Conservation (phyloP, 1,284 basidiomycete genomes). For the Melampsora americana region DNA sequence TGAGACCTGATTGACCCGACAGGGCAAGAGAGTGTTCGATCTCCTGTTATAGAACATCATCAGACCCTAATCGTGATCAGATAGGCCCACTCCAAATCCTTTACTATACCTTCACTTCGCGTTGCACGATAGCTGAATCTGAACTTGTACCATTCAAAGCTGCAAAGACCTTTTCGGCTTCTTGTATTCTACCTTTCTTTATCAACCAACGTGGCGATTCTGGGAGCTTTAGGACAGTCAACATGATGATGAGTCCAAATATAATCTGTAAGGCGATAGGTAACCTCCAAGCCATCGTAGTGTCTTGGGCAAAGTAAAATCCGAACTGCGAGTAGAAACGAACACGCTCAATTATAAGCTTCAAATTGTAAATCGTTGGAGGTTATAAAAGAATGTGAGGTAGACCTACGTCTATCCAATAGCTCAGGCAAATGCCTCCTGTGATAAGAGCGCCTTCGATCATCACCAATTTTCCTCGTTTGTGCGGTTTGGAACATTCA, state of each 20-base stretch:
- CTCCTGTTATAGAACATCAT: background rate
- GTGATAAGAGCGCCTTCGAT: constrained; percentile 67
- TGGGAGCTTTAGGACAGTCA: constrained; percentile 63
- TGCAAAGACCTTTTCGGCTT: constrained; percentile 65
- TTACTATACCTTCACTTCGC: background rate
- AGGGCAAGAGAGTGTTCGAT: background rate
- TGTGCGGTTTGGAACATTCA: constrained; percentile 64
- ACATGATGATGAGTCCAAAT: constrained; percentile 62
- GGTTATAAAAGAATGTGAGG: constrained; percentile 51
- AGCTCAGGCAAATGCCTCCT: constrained; percentile 66
- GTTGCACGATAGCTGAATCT: background rate
- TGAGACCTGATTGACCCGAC: background rate
- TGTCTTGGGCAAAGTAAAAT: background rate
- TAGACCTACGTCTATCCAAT: constrained; percentile 62
- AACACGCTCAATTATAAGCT: no score
- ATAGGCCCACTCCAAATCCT: no score
- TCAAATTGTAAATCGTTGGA: constrained; percentile 59
- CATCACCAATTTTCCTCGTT: constrained; percentile 66
- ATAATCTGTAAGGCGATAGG: constrained; percentile 67
- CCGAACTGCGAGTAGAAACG: background rate
- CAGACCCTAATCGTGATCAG: no score
- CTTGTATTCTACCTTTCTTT: constrained; percentile 62
- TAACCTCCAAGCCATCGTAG: constrained; percentile 59
- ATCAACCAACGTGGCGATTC: constrained; percentile 72
- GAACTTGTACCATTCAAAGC: background rate